Conservation (phyloP, 148 eudicot species). For the Amaranthus cruentus region DNA sequence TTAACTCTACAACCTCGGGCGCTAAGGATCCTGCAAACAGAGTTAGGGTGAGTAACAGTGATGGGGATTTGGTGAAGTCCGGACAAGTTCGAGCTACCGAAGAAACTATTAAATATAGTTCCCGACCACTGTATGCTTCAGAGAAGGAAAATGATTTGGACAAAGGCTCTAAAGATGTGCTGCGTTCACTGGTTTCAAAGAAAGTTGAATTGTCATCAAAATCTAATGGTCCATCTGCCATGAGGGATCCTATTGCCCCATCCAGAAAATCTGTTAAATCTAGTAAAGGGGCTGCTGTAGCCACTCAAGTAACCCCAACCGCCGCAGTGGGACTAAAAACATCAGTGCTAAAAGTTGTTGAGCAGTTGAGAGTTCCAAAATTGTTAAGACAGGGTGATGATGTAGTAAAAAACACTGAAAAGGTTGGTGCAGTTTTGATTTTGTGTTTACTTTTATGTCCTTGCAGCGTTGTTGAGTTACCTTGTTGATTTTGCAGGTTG, state of each 20-base stretch:
- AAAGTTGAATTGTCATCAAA: conserved; percentile 24
- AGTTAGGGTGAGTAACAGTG: conserved; percentile 15
- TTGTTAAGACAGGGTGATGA: conserved; percentile 34
- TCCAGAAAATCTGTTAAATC: conserved; percentile 30
- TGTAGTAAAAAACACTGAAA: conserved; percentile 35
- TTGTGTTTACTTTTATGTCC: conserved; percentile 10
- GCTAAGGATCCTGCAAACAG: conserved; percentile 21
- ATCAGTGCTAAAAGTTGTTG: conserved; percentile 53
- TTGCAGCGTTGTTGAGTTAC: conserved; percentile 13
- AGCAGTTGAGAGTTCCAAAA: conserved; percentile 45
- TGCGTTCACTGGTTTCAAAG: conserved; percentile 20
- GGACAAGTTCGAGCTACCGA: conserved; percentile 21
- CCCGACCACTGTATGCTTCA: conserved; percentile 18
- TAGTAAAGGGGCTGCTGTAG: conserved; percentile 17
- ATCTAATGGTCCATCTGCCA: conserved; percentile 26
- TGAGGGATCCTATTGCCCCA: conserved; percentile 20
- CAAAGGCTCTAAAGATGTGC: conserved; percentile 13
- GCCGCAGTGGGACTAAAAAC: conserved; percentile 42
- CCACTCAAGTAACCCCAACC: conserved; percentile 29
- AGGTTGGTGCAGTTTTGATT: conserved; percentile 38
- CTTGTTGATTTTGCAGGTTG: conserved; percentile 48
- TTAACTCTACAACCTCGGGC: conserved; percentile 17
- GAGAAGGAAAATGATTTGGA: conserved; percentile 17
- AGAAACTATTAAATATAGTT: conserved; percentile 18
- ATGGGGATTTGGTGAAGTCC: conserved; percentile 19